Evolutionary conservation across 176 grass and related monocot genomes (phyloP), one percentile per base, ranked within the genome.

Genomic region (Dactylis glomerata): DNA sequence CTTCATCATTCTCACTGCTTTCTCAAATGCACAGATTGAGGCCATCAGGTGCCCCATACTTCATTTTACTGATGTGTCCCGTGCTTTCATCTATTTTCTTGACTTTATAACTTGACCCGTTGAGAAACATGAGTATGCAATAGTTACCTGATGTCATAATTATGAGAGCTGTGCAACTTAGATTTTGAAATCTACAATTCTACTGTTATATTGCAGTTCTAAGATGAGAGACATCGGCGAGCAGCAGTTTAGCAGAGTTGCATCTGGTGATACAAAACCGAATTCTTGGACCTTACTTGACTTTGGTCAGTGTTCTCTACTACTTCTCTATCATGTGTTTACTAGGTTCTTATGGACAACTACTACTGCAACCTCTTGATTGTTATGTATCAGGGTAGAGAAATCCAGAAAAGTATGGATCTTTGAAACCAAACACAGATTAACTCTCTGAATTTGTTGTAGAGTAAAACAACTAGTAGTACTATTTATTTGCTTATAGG

Each of bases 221-320:
- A 96, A 87, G 73, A 94, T 94, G 87, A 95, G 96, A 84, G 93
- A 99, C 67, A 92, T 92, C 36, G 93, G 91, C 3, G 96, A 99
- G 86, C 65, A 92, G 83, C 83, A 99, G 75, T 99, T 99, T 14
- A 88, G 85, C 83, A 90, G 80, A 92, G 81, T 92, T 82, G 93
- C 91, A 51, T 91, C 89, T 78, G 96, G 93, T 87, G 96, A 98
- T 86, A 93, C 87, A 11, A 98, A 98, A 58, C 91, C 91, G 5
- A 98, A 98, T 58, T 91, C 96, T 72, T 98, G 96, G 96, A 95
- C 96, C 19, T 88, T 98, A 23, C 80, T 95, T 4, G 96, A 98
- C 86, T 98, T 95, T 33, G 96, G 96, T 79, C 69, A 90, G 86
- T 89, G 8, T 84, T 49, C 33, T 81, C 1, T 67, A 28, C 31